Evolutionary conservation across 73 alveolate genomes (phyloP).

Genomic region (Paraurostyla sp.): DNA sequence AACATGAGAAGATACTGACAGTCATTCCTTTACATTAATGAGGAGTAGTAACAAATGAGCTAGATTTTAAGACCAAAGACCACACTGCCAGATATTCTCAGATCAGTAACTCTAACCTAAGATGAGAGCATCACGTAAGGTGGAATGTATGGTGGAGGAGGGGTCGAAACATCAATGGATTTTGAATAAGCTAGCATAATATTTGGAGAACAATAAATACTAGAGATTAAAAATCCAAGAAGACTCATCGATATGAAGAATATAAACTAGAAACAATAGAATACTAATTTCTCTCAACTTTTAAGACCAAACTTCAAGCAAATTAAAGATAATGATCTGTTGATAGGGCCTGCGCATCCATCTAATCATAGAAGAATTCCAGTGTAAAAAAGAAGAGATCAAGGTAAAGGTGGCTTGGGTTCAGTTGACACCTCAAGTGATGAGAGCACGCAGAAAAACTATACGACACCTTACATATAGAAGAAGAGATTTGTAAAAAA

Average conservation of each 20-base stretch:
- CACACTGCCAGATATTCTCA: not conserved
- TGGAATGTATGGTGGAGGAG: not conserved
- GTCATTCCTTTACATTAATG: not conserved
- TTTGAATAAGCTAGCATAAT: not conserved
- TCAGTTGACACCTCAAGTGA: not conserved
- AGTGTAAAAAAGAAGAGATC: not conserved
- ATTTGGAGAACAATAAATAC: not conserved
- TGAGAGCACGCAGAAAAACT: not conserved
- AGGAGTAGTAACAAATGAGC: not conserved
- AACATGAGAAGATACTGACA: slow-evolving; percentile 1
- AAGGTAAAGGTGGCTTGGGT: not conserved
- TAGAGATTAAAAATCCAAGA: not conserved
- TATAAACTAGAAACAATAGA: not conserved
- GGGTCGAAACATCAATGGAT: not conserved
- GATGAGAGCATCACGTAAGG: too few relatives aligned
- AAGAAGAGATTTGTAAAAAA: not conserved
- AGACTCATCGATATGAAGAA: slow-evolving; percentile 29
- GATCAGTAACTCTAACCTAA: not conserved
- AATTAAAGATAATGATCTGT: slow-evolving; percentile 2
- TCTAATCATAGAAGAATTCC: slow-evolving; percentile 32
- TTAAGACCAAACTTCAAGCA: not conserved
- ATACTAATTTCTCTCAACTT: not conserved
- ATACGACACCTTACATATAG: not conserved
- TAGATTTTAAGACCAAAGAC: not conserved
- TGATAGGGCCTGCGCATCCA: not conserved